Evolutionary conservation across 2,329 filamentous ascomycete genomes (phyloP).

Genomic region (Sclerotinia sclerotiorum): DNA sequence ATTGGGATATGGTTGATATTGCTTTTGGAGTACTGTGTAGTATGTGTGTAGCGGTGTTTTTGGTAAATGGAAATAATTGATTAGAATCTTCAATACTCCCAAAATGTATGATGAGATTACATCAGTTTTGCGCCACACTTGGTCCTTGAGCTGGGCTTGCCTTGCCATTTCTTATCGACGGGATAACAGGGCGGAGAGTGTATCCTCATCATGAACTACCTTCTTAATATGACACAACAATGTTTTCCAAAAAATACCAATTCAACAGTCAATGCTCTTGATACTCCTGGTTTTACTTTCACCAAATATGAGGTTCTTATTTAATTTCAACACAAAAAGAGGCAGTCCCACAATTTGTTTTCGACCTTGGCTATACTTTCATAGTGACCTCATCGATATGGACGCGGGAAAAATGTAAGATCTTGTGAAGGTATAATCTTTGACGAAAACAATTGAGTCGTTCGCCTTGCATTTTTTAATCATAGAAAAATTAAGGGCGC

Average conservation of each 20-base stretch:
- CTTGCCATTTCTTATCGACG: too few relatives aligned
- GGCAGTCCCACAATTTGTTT: not conserved
- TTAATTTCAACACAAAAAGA: not conserved
- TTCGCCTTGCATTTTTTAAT: not conserved
- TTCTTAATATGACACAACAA: too few relatives aligned
- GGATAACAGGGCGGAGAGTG: too few relatives aligned
- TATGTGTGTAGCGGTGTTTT: too few relatives aligned
- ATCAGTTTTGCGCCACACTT: too few relatives aligned
- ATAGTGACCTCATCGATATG: constrained; percentile 5
- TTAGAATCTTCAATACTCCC: too few relatives aligned
- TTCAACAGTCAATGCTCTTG: not conserved
- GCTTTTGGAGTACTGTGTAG: too few relatives aligned
- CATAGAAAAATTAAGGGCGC: not conserved
- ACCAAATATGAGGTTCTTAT: not conserved
- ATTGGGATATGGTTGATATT: not conserved
- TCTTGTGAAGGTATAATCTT: not conserved
- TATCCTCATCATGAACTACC: too few relatives aligned
- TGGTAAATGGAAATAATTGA: too few relatives aligned
- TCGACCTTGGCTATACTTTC: not conserved
- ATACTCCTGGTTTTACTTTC: not conserved
- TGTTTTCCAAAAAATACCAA: not conserved
- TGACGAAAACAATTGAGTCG: not conserved
- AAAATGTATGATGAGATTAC: too few relatives aligned
- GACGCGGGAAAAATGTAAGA: not conserved
- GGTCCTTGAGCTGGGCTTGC: too few relatives aligned